phyloP scores from a whole-genome alignment of 2,329 filamentous ascomycete species.

The Verticillium nubilum region DNA sequence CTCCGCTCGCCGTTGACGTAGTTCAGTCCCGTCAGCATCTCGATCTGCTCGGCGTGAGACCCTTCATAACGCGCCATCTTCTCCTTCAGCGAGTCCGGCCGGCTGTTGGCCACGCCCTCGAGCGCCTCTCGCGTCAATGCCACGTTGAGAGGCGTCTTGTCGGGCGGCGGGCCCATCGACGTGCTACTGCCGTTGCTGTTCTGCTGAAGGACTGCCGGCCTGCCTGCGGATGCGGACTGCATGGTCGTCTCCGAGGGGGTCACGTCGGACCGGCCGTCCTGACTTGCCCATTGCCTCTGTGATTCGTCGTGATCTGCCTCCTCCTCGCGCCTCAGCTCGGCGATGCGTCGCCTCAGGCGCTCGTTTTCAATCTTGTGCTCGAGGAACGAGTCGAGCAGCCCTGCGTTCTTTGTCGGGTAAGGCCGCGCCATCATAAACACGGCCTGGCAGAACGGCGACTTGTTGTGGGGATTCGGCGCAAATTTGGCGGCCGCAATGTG shows the following conservation, averaged over 20 bases:
- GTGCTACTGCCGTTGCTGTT: constrained; percentile 21
- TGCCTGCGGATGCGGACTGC: constrained; percentile 20
- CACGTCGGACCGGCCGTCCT: constrained; percentile 50
- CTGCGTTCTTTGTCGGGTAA: constrained; percentile 83
- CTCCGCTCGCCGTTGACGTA: constrained; percentile 88
- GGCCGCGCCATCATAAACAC: constrained; percentile 92
- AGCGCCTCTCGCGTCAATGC: constrained; percentile 76
- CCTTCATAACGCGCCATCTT: constrained; percentile 82
- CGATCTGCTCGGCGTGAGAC: constrained; percentile 79
- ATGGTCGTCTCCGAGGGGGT: constrained; percentile 42
- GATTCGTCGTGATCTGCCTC: constrained; percentile 69
- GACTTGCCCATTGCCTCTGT: constrained; percentile 54
- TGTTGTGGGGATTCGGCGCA: constrained; percentile 56
- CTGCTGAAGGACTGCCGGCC: constrained; percentile 20
- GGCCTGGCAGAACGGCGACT: constrained; percentile 71
- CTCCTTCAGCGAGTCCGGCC: constrained; percentile 72
- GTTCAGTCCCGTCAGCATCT: constrained; percentile 83
- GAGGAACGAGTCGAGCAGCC: constrained; percentile 82
- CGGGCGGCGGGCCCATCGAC: constrained; percentile 46
- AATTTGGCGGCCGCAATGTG: constrained; percentile 71
- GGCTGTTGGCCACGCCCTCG: constrained; percentile 62
- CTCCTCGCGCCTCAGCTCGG: constrained; percentile 80
- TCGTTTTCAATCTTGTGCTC: constrained; percentile 98
- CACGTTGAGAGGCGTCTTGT: constrained; percentile 58
- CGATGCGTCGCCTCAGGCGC: constrained; percentile 75